phyloP scores from a whole-genome alignment of 345 rosid species.

The Trapa bicornis region DNA sequence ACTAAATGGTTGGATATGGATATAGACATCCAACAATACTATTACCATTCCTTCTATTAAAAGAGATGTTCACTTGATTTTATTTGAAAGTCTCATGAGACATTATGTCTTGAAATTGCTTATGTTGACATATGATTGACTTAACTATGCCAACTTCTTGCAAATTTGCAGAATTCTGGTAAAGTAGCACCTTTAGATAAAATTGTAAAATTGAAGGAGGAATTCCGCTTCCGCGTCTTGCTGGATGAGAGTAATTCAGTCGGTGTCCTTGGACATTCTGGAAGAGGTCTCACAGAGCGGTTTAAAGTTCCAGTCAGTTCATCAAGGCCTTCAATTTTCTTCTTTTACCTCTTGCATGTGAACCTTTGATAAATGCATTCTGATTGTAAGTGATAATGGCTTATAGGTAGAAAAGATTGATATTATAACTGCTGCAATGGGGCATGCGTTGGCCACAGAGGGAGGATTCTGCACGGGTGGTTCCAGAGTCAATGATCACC shows the following conservation, averaged over 20 bases:
- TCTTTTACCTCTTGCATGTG: conserved; percentile 6
- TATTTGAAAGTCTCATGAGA: background rate
- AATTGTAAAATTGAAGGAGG: conserved; percentile 82
- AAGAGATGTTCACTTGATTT: background rate
- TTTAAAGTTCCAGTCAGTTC: conserved; percentile 60
- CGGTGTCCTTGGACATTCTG: conserved; percentile 81
- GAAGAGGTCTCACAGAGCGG: conserved; percentile 88
- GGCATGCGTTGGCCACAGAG: conserved; percentile 87
- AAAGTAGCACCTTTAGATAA: conserved; percentile 86
- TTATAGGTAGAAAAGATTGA: conserved; percentile 90
- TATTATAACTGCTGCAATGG: conserved; percentile 90
- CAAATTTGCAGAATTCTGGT: conserved; percentile 65
- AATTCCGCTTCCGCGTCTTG: conserved; percentile 73
- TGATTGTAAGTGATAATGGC: conserved; percentile 7
- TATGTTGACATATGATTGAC: background rate
- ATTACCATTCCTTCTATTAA: background rate
- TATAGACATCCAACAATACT: background rate
- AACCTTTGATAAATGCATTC: background rate
- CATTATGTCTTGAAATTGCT: background rate
- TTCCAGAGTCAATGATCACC: conserved; percentile 80
- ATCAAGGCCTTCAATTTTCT: conserved; percentile 2
- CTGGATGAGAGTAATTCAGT: conserved; percentile 94
- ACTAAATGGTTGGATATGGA: background rate
- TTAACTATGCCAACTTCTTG: background rate
- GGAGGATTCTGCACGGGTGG: conserved; percentile 99